These are phyloP conservation scores for Chlamydomonas sp. DNA, from an alignment of 139 green algal species.

Conservation along the genomic window DNA sequence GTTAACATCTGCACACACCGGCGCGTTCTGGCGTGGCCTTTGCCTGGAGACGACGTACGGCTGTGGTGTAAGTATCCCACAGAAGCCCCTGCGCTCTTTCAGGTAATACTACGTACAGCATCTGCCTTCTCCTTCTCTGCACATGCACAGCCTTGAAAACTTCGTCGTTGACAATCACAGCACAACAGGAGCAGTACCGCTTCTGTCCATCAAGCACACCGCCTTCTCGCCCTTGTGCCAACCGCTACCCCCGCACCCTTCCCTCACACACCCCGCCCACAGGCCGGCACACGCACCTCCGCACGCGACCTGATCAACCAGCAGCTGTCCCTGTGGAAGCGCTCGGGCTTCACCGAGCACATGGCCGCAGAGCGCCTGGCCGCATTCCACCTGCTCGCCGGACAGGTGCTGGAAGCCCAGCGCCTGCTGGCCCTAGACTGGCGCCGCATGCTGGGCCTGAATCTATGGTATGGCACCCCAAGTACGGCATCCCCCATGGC, in stretches of 20 bases:
- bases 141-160: too few species aligned
- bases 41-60: too few species aligned
- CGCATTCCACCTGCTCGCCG: slow-evolving; percentile 78
- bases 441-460: slow-evolving; percentile 80
- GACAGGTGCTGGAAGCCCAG: slow-evolving; percentile 55
- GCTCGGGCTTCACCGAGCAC: slow-evolving; percentile 42
- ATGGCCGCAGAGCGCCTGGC: slow-evolving; percentile 54
- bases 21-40: too few species aligned
- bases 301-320: slow-evolving; percentile 34
- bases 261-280: not conserved
- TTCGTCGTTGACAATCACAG: too few species aligned
- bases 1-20: too few species aligned
- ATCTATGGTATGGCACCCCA: slow-evolving; percentile 55
- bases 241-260: not conserved
- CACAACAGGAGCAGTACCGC: too few species aligned
- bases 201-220: too few species aligned
- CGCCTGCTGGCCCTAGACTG: slow-evolving; percentile 75
- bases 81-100: too few species aligned
- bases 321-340: slow-evolving; percentile 77
- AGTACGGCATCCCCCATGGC: slow-evolving; percentile 30
- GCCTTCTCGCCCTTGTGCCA: not conserved
- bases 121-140: too few species aligned
- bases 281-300: slow-evolving; percentile 11
- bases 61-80: too few species aligned
- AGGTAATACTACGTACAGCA: too few species aligned